Evolutionary conservation across 2,329 filamentous ascomycete species (phyloP), one percentile per base, ranked within the genome.

Genomic region (Trichocomaceae sp.): DNA sequence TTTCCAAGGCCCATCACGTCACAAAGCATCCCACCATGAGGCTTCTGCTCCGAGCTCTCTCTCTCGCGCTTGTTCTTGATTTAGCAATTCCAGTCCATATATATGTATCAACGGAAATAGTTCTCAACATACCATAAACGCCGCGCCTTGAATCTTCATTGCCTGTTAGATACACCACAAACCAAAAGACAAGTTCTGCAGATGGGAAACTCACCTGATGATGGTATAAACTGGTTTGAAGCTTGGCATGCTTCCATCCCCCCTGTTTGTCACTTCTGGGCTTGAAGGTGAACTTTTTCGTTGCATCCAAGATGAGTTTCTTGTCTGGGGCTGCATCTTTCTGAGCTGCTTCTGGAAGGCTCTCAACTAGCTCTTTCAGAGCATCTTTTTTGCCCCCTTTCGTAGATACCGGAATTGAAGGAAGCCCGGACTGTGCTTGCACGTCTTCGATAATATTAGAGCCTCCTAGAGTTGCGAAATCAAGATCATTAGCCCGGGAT

Each of bases 1-100:
- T 74, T 75, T 1, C 72, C 72, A 26, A 73, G 67, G 0, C 72
- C 72, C 72, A 74, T 74, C 9, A 67, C 64, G 50, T 75, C 72
- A 29, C 68, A 71, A 1, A 72, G 62, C 17, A 75, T 61, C 0
- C 72, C 72, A 5, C 72, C 72, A 15, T 50, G 57, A 1, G 71
- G 50, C 50, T 35, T 39, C 9, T 42, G 20, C 2, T 68, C 37
- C 20, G 61, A 60, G 6, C 55, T 61, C 47, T 72, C 69, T 15
- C 67, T 63, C n/a, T 66, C 56, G 31, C 64, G 66, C 68, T 70
- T 37, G 20, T n/a, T n/a, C 17, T 19, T 37, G n/a, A 22, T 45
- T 64, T 37, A 67, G 56, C 29, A 35, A 22, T 23, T 52, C 19
- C 37, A 23, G 10, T 9, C 41, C n/a, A n/a, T 2, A 47, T 13